Evolutionary conservation across 331 rosid species (phyloP), one percentile per base, ranked within the genome.

Genomic region (Stylosanthes scabra): DNA sequence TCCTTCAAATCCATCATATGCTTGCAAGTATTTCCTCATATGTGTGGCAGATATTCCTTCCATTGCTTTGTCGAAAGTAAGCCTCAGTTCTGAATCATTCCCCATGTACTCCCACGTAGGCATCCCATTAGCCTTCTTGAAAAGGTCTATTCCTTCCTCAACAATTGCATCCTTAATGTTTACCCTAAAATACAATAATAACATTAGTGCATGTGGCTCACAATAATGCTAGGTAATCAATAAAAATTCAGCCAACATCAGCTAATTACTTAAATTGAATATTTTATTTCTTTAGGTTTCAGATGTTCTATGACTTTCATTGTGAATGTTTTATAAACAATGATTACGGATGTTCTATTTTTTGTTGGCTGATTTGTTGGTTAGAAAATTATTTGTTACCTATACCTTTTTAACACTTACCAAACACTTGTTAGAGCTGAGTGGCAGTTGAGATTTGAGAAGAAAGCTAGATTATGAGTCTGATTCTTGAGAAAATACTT

Each of bases 1-100:
- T 47, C 63, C 73, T 51, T 71, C 68, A 57, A 78, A 63, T 14
- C 77, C 77, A 12, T 55, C 51, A 41, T 78, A 78, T 2, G 13
- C 65, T 51, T 78, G 15, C 41, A 78, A 34, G 27, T 70, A 62
- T 16, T 78, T 78, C 58, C 59, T 78, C 82, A 78, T 78, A 7
- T 13, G 29, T 5, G 56, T 34, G 45, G 72, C 42, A 11, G 82
- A 44, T 1, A 62, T 0, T 11, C 59, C 77, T 15, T 55, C 66
- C 77, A 78, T 78, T 66, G 66, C 77, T 51, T 50, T 61, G 62
- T 60, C 61, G 57, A 73, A 73, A 34, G 70, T 62, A 11, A 50
- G 63, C 4, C 41, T 73, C 44, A 73, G 11, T 14, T 50, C 7
- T 40, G 27, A 5, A 11, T 62, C 70, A 28, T 73, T 50, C 78